Conservation (phyloP, 352 stramenopile species). For the Blastocystis sp. region DNA sequence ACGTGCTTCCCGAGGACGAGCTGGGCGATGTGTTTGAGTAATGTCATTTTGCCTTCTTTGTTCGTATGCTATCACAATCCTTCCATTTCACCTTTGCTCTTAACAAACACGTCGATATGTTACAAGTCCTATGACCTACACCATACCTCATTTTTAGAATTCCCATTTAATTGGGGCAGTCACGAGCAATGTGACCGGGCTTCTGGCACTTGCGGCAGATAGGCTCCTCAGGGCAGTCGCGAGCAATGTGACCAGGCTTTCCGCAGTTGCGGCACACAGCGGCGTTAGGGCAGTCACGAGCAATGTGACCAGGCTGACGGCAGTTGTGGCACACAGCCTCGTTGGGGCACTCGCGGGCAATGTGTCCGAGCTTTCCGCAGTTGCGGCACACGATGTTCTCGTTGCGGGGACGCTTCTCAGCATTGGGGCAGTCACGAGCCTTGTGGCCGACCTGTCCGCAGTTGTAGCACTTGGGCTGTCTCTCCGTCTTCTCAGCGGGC, state of each 20-base stretch:
- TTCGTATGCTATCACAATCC: neutral
- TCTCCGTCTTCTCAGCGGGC: neutral
- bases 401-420: neutral
- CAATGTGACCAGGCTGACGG: conserved; percentile 55
- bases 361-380: neutral
- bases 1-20: conserved; percentile 69
- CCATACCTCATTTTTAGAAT: too few relatives aligned
- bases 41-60: neutral
- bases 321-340: conserved; percentile 58
- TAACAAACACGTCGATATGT: neutral
- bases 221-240: neutral
- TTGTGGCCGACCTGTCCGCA: conserved; percentile 3
- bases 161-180: neutral
- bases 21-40: conserved; percentile 61
- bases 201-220: conserved; percentile 4
- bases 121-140: neutral
- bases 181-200: conserved; percentile 9
- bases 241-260: conserved; percentile 27
- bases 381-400: conserved; percentile 46
- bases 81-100: neutral
- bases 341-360: conserved; percentile 20
- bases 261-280: conserved; percentile 27
- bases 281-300: conserved; percentile 52
- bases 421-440: conserved; percentile 2
- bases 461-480: conserved; percentile 12